These are phyloP conservation scores for Colletotrichum orbiculare DNA, from an alignment of 2,329 filamentous ascomycete species.

Conservation along the genomic window DNA sequence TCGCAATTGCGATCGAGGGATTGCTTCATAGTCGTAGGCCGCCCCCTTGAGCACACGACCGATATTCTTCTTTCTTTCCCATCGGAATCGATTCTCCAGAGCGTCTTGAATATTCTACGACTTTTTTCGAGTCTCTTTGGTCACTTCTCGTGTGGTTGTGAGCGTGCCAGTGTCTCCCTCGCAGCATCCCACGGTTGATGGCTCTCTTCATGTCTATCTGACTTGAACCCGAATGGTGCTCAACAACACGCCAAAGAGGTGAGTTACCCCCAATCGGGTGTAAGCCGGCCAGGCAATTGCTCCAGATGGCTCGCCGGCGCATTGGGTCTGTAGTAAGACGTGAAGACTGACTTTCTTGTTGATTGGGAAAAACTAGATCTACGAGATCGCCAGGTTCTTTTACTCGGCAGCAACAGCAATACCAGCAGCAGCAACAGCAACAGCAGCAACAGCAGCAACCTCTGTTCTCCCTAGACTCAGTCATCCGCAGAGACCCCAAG, in stretches of 20 bases:
- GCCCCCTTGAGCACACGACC: constrained; percentile 33
- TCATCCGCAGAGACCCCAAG: constrained; percentile 31
- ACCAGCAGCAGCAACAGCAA: too few species aligned
- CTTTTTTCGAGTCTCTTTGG: background rate
- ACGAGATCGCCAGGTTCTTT: constrained; percentile 35
- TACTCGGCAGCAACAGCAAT: constrained; percentile 27
- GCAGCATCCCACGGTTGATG: constrained; percentile 26
- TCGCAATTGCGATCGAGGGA: constrained; percentile 37
- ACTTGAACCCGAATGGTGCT: constrained; percentile 36
- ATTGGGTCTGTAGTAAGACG: background rate
- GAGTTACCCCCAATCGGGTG: constrained; percentile 24
- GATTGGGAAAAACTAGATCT: constrained; percentile 20
- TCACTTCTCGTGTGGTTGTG: constrained; percentile 3
- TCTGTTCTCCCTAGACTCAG: constrained; percentile 31
- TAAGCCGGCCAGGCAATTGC: background rate
- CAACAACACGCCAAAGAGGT: constrained; percentile 37
- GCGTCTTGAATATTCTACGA: background rate
- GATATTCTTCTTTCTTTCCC: constrained; percentile 24
- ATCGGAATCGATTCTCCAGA: constrained; percentile 16
- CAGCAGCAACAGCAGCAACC: background rate
- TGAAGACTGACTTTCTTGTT: constrained; percentile 1
- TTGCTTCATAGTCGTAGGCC: constrained; percentile 36
- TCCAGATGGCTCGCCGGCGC: background rate
- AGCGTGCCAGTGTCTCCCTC: constrained; percentile 6
- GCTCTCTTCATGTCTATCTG: constrained; percentile 35